A percentile compares a stretch with the other conserved stretches of the same genome.
phyloP scores from a whole-genome alignment of 345 rosid genomes.

The Mallotus nudiflorus region DNA sequence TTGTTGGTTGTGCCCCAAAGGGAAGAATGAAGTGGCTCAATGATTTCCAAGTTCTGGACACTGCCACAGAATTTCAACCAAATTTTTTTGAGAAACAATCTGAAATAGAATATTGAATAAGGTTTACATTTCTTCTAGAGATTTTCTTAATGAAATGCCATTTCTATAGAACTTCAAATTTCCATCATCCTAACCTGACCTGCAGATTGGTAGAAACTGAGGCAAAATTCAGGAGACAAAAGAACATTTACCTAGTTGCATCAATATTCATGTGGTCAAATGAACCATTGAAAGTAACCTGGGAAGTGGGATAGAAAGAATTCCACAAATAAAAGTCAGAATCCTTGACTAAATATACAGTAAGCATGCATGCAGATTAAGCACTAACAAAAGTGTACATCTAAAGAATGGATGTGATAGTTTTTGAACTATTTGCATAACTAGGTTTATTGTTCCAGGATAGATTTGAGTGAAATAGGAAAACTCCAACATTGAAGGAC shows the following conservation, averaged over 20 bases:
- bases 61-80: slow-evolving; percentile 41
- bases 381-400: background rate
- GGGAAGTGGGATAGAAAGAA: slow-evolving; percentile 31
- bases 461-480: background rate
- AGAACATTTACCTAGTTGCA: slow-evolving; percentile 71
- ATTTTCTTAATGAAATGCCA: slow-evolving; percentile 2
- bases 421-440: background rate
- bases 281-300: slow-evolving; percentile 97
- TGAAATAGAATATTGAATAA: background rate
- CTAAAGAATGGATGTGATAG: background rate
- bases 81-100: slow-evolving; percentile 9
- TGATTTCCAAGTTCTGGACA: slow-evolving; percentile 87
- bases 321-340: slow-evolving; percentile 16
- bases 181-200: background rate
- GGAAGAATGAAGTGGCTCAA: slow-evolving; percentile 80
- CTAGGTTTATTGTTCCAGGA: background rate
- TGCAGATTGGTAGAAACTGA: background rate
- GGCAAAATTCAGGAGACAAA: slow-evolving; percentile 11
- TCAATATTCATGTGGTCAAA: slow-evolving; percentile 96
- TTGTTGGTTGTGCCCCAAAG: slow-evolving; percentile 89
- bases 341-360: background rate
- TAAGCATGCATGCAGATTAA: background rate
- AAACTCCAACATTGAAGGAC: background rate
- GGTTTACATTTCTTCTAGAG: slow-evolving; percentile 1
- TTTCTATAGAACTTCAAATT: slow-evolving; percentile 5